These are phyloP conservation scores for Colletotrichum paranaense DNA, from an alignment of 2,329 filamentous ascomycete species.

Conservation along the genomic window DNA sequence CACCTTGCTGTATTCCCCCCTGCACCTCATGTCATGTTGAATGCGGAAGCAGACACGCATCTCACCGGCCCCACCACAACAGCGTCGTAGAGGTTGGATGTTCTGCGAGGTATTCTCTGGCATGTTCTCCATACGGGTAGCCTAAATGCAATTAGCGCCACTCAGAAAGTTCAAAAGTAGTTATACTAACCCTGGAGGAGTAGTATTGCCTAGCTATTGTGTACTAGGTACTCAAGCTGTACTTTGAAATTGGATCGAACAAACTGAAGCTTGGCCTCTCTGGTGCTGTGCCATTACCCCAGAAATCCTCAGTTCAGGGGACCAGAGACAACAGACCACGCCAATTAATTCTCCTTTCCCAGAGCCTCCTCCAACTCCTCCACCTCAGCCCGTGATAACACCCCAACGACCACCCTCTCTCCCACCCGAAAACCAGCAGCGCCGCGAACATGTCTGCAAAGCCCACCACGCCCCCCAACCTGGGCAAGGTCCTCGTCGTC, in stretches of 20 bases:
- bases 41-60: background rate
- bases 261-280: conserved; percentile 16
- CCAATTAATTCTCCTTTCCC: background rate
- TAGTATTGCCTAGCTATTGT: background rate
- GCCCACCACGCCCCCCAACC: conserved; percentile 43
- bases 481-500: conserved; percentile 81
- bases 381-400: background rate
- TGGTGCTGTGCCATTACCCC: conserved; percentile 14
- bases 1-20: background rate
- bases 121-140: background rate
- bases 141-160: conserved; percentile 24
- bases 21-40: conserved; percentile 4
- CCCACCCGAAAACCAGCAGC: background rate
- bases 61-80: background rate
- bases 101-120: conserved; percentile 10
- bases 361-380: background rate
- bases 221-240: conserved; percentile 22
- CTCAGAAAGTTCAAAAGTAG: conserved; percentile 19
- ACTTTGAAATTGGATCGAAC: conserved; percentile 4
- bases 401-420: conserved; percentile 1
- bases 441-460: conserved; percentile 42
- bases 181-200: background rate
- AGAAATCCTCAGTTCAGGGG: conserved; percentile 10
- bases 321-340: conserved; percentile 5
- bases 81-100: background rate